These are phyloP conservation scores for Aspergillus amoenus DNA, from an alignment of 2,329 filamentous ascomycete species.

Conservation along the genomic window DNA sequence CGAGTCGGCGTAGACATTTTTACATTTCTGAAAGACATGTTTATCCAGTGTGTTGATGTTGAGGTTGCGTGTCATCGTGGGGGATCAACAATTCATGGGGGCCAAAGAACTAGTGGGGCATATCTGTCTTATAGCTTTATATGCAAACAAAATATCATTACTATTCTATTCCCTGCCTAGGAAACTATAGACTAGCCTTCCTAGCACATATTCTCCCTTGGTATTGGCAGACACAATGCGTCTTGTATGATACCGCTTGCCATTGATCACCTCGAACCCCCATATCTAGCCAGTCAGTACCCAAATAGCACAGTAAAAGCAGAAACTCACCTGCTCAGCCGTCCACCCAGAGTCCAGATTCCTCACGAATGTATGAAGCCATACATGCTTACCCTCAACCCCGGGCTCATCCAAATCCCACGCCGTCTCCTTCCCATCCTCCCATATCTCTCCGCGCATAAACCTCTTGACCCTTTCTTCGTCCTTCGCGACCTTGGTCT, in stretches of 20 bases:
- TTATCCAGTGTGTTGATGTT: too few species aligned
- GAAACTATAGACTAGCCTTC: background rate
- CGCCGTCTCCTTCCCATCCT: background rate
- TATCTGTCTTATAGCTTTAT: too few species aligned
- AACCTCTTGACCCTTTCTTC: background rate
- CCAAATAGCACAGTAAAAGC: background rate
- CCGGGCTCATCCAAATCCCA: background rate
- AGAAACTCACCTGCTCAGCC: conserved; percentile 1
- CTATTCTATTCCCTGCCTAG: background rate
- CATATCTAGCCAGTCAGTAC: background rate
- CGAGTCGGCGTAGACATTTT: too few species aligned
- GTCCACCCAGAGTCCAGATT: background rate
- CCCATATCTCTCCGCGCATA: background rate
- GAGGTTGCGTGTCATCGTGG: too few species aligned
- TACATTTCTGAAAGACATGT: too few species aligned
- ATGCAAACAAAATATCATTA: too few species aligned
- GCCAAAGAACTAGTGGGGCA: too few species aligned
- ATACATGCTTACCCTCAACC: background rate
- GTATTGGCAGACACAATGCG: background rate
- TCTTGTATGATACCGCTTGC: background rate
- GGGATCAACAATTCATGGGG: too few species aligned
- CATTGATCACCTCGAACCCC: conserved; percentile 3
- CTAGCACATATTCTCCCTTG: background rate
- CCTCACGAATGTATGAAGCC: background rate
- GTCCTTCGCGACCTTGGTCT: background rate